A percentile compares a stretch with the other conserved stretches of the same genome.
Conservation (phyloP, 441 rosid genomes). For the Erysimum cheiri region DNA sequence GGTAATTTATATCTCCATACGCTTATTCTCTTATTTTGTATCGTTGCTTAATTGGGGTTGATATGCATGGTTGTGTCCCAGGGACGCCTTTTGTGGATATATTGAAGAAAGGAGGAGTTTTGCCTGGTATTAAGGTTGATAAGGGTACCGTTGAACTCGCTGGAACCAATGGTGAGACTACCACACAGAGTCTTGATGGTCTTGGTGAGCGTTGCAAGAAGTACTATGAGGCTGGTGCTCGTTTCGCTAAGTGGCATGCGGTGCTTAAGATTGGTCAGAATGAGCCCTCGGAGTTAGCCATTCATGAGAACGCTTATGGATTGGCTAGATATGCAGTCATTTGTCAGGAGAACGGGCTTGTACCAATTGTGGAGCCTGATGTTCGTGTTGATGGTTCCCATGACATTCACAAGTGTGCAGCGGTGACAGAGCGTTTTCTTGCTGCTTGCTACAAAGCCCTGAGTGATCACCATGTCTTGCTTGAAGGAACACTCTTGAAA, state of each 20-base stretch:
- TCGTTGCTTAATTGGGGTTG: not conserved
- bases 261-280: slow-evolving; percentile 76
- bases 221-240: slow-evolving; percentile 91
- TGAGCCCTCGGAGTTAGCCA: slow-evolving; percentile 82
- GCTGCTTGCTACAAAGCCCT: slow-evolving; percentile 98
- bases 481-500: slow-evolving; percentile 91
- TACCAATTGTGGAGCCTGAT: slow-evolving; percentile 96
- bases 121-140: slow-evolving; percentile 95
- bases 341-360: slow-evolving; percentile 95
- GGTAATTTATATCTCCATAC: slow-evolving; percentile 40
- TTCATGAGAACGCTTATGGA: slow-evolving; percentile 86
- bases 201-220: slow-evolving; percentile 85
- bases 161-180: slow-evolving; percentile 88
- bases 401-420: slow-evolving; percentile 74
- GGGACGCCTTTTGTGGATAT: slow-evolving; percentile 85
- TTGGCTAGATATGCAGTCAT: slow-evolving; percentile 85
- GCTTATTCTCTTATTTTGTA: not conserved
- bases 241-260: slow-evolving; percentile 93
- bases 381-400: slow-evolving; percentile 89
- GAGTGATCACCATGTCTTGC: slow-evolving; percentile 85
- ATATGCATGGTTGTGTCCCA: slow-evolving; percentile 30
- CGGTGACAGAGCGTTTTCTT: slow-evolving; percentile 80
- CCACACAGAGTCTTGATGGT: slow-evolving; percentile 85
- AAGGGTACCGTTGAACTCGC: slow-evolving; percentile 85
- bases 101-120: slow-evolving; percentile 78